Evolutionary conservation across 1,284 basidiomycete species (phyloP).

Genomic region (Hemileia vastatrix): DNA sequence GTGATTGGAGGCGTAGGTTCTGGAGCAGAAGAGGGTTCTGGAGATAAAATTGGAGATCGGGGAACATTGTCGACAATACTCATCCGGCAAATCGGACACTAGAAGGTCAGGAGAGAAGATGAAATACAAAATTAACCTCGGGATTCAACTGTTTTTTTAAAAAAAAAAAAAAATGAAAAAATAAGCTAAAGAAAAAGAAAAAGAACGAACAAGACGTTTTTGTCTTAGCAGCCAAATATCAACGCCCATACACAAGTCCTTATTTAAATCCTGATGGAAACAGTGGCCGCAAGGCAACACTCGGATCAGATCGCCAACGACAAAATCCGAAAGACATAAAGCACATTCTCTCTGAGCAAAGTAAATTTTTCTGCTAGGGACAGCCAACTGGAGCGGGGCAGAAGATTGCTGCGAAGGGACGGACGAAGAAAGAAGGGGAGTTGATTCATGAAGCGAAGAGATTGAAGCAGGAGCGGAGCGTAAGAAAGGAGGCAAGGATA

Average conservation of each 20-base stretch:
- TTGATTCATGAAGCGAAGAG: background rate
- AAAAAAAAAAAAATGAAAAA: constrained; percentile 15
- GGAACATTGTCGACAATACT: constrained; percentile 10
- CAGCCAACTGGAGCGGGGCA: background rate
- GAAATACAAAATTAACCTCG: background rate
- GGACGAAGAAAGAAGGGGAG: background rate
- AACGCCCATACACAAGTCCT: constrained; percentile 40
- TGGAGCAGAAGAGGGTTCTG: too few species aligned
- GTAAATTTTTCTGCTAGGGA: constrained; percentile 16
- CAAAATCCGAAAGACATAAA: constrained; percentile 77
- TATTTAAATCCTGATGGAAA: constrained; percentile 65
- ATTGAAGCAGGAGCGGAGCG: constrained; percentile 18
- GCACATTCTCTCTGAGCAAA: constrained; percentile 58
- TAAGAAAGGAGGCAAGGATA: too few species aligned
- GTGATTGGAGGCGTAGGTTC: too few species aligned
- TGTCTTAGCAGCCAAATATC: constrained; percentile 79
- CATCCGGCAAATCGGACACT: constrained; percentile 69
- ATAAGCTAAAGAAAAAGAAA: constrained; percentile 11
- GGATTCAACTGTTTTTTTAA: background rate
- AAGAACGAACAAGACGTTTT: constrained; percentile 66
- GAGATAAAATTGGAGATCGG: too few species aligned
- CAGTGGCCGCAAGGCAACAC: constrained; percentile 83
- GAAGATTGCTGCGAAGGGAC: background rate
- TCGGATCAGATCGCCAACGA: constrained; percentile 70
- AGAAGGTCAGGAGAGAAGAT: background rate